These are phyloP conservation scores for Penicillium angulare DNA, from an alignment of 495 filamentous ascomycete genomes.

Conservation along the genomic window DNA sequence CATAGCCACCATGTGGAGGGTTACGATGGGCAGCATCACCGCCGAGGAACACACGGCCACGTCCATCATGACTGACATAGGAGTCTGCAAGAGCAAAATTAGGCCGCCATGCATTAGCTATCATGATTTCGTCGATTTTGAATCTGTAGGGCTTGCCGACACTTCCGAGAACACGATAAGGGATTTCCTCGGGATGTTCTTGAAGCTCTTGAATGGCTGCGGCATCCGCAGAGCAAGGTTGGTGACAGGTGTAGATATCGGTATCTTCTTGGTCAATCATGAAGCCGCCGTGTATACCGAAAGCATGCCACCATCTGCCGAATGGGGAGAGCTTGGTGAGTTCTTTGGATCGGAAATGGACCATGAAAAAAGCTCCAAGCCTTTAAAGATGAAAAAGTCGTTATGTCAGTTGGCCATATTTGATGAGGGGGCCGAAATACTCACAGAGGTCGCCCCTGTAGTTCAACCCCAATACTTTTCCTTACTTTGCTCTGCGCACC, in stretches of 20 bases:
- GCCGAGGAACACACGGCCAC: constrained; percentile 43
- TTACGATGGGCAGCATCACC: constrained; percentile 54
- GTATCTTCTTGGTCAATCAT: background rate
- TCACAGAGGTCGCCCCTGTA: background rate
- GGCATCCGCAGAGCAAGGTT: constrained; percentile 5
- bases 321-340: background rate
- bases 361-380: background rate
- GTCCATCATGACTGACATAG: background rate
- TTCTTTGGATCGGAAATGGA: background rate
- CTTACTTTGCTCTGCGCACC: background rate
- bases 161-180: constrained; percentile 26
- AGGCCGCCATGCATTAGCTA: background rate
- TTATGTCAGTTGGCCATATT: background rate
- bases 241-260: constrained; percentile 32
- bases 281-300: background rate
- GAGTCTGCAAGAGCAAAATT: constrained; percentile 1
- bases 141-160: background rate
- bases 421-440: background rate
- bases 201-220: constrained; percentile 3
- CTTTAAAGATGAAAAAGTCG: background rate
- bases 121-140: background rate
- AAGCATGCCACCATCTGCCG: background rate
- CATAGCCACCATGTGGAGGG: constrained; percentile 41
- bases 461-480: background rate
- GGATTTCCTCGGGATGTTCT: constrained; percentile 14